Base-by-base conservation (phyloP, 805 yeast genomes). In the Ogataea pilisensis region DNA sequence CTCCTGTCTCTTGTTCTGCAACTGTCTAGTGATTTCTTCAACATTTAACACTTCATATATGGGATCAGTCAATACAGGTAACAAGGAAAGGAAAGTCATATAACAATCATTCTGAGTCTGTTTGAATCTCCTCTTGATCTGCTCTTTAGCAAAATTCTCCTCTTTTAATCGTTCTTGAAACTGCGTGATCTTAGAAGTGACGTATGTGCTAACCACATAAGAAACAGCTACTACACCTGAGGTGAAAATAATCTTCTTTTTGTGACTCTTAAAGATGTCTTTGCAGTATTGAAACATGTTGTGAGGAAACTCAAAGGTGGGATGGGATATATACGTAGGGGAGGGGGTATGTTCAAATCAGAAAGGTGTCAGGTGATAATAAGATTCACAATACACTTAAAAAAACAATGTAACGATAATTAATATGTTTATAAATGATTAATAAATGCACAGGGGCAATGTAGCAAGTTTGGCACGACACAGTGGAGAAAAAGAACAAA, bases 91-190 rank as follows among this genome's bases (percentile, higher is more conserved):
- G 38, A 90, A 78, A 0, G 97, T 91, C 65, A 79, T 80, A 38
- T 84, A 72, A 35, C 96, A 86, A 62, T 91, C 98, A 51, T 82
- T 81, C 56, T 90, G 97, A 9, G 96, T 91, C 66, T 89, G 96
- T 37, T 84, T 80, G 54, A 89, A 91, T 43, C 97, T 68, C 51
- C 93, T 73, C 51, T 82, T 82, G 44, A 90, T 83, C 51, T 79
- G 83, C 48, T 80, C 86, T 37, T 73, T 69, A 18, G 84, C 75
- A 38, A 76, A 72, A 33, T 76, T 72, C 60, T 80, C 84, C 48
- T 77, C 76, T 34, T 72, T 65, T 30, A 80, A 51, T 35, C 70
- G 66, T 38, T 72, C 66, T 50, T 79, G 83, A 33, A 74, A 64
- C 50, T 75, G 77, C 12, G 58, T 48, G 31, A 79, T 57, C 55